These are phyloP conservation scores for Epipyxis sp. DNA, from an alignment of 108 stramenopile species.

Conservation along the genomic window DNA sequence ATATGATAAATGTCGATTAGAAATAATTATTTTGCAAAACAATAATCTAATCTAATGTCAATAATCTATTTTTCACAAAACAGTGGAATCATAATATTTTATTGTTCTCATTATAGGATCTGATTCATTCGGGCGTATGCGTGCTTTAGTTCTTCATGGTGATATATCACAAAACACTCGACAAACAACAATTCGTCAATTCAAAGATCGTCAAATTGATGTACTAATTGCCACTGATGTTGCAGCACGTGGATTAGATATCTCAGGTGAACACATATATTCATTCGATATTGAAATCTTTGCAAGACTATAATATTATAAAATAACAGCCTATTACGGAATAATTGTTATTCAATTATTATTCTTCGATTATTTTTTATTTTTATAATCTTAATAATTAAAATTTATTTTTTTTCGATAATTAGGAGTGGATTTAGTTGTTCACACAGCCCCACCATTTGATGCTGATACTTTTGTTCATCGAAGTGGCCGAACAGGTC, in stretches of 20 bases:
- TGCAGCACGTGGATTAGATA: slow-evolving; percentile 97
- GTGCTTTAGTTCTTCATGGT: slow-evolving; percentile 93
- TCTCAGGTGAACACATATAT: slow-evolving; percentile 94
- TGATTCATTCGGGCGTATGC: slow-evolving; percentile 74
- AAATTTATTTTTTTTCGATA: neutral
- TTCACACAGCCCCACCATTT: neutral
- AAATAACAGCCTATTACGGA: neutral
- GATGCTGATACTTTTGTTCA: slow-evolving; percentile 87
- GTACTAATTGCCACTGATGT: slow-evolving; percentile 99
- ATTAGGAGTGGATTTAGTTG: slow-evolving; percentile 15
- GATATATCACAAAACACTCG: slow-evolving; percentile 96
- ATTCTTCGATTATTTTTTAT: neutral
- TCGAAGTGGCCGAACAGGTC: slow-evolving; percentile 93
- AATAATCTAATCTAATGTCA: neutral
- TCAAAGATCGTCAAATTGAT: slow-evolving; percentile 85
- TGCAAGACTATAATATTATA: slow-evolving; percentile 54
- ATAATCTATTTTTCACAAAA: slow-evolving; percentile 1
- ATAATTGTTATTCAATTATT: neutral
- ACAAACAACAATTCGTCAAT: slow-evolving; percentile 77
- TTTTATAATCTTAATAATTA: neutral
- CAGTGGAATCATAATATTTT: slow-evolving; percentile 39
- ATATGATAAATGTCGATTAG: slow-evolving; percentile 40
- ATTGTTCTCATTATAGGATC: slow-evolving; percentile 68
- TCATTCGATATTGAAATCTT: slow-evolving; percentile 85
- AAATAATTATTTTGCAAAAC: slow-evolving; percentile 4